Evolutionary conservation across 1,284 basidiomycete species (phyloP), one percentile per base, ranked within the genome.

Genomic region (Boletellus sp.): DNA sequence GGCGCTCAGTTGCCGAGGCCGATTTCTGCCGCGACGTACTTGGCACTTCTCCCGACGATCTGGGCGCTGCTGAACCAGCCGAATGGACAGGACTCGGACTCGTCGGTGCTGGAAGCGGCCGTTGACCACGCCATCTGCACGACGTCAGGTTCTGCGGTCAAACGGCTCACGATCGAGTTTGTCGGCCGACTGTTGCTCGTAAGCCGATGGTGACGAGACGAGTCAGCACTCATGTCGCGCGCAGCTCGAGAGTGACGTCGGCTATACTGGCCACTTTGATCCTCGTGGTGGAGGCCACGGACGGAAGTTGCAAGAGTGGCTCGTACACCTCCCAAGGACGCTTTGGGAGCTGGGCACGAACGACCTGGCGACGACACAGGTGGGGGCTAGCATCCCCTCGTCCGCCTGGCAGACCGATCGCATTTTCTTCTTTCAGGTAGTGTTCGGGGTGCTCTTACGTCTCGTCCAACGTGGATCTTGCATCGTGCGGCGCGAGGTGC

Each of bases 291-390:
- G 61, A 30, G 67, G 63, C 7, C 67, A 72, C 32, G 66, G 71
- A 41, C 58, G 69, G 35, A 72, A 68, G 53, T 68, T 86, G 30
- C 73, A 80, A 50, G 79, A 82, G 26, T 89, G 89, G 88, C 52
- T 87, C 18, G 60, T 75, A 12, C 80, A 85, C 55, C 75, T 94
- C 36, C 91, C 92, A 0, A 85, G 83, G 65, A 79, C 78, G 8
- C 73, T 96, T 2, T 96, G 93, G 93, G 92, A 96, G 68, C 69
- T 90, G 8, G 86, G 86, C 1, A 70, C 71, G 15, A 80, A 71
- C 45, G 81, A 89, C 60, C 63, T 79, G 10, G 58, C 65, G 4
- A 71, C 77, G 6, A 82, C 83, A 0, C 82, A 86, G 75, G 84
- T 86, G 50, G 57, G 77, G 30, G 12, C 30, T 15, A 15, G 30